A percentile compares a stretch with the other conserved stretches of the same genome.
phyloP scores from a whole-genome alignment of 495 filamentous ascomycete genomes.

The Podospora bellae-mahoneyi region DNA sequence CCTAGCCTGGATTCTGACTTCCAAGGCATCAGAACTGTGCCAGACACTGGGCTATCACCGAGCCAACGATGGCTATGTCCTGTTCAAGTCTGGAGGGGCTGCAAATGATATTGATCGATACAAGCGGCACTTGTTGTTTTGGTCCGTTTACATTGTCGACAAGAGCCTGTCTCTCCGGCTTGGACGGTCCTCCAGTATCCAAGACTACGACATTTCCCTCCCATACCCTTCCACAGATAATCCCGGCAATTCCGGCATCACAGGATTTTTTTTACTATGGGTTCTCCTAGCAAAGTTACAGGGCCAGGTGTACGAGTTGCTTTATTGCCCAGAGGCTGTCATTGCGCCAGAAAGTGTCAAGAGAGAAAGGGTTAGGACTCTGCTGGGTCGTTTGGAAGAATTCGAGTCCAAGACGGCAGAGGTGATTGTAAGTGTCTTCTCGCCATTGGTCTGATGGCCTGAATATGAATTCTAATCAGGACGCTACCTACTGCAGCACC shows the following conservation, averaged over 20 bases:
- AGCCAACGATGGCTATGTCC: slow-evolving; percentile 9
- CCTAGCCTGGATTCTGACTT: slow-evolving; percentile 56
- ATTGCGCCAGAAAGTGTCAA: slow-evolving; percentile 9
- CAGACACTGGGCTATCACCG: slow-evolving; percentile 62
- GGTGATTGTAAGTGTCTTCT: background rate
- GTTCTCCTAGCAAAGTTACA: slow-evolving; percentile 16
- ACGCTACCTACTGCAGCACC: background rate
- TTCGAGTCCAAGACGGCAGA: slow-evolving; percentile 5
- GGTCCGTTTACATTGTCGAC: slow-evolving; percentile 57
- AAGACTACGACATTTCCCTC: slow-evolving; percentile 58
- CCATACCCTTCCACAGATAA: slow-evolving; percentile 9
- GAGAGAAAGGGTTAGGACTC: background rate
- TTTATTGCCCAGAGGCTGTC: slow-evolving; percentile 22
- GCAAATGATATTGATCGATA: background rate
- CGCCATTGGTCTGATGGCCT: background rate
- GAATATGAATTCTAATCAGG: too few relatives aligned
- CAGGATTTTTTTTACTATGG: slow-evolving; percentile 17
- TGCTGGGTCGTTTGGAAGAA: background rate
- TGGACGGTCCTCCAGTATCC: slow-evolving; percentile 56
- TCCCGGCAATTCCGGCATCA: background rate
- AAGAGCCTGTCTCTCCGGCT: slow-evolving; percentile 58
- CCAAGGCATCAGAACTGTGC: slow-evolving; percentile 56
- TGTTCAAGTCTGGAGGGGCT: background rate
- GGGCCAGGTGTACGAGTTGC: slow-evolving; percentile 22
- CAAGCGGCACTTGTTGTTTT: slow-evolving; percentile 51